phyloP scores from a whole-genome alignment of 805 yeast genomes.

The Zygoascus ofunaensis region DNA sequence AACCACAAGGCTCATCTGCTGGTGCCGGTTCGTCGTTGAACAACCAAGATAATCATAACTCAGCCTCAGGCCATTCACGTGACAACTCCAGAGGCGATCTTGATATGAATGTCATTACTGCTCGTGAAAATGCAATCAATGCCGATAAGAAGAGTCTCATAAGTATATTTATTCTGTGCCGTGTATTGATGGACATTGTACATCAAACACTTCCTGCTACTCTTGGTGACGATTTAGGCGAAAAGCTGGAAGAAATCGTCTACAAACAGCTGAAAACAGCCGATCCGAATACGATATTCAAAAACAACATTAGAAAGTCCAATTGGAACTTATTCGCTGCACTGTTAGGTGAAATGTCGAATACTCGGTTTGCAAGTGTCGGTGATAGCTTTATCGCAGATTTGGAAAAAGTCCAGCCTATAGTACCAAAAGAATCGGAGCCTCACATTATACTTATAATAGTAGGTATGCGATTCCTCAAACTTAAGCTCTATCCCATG shows the following conservation, averaged over 20 bases:
- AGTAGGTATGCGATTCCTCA: slow-evolving; percentile 84
- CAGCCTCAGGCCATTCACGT: background rate
- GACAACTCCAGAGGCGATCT: slow-evolving; percentile 1
- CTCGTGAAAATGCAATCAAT: slow-evolving; percentile 48
- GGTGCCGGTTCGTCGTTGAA: slow-evolving; percentile 4
- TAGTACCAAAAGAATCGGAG: slow-evolving; percentile 41
- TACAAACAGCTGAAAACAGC: slow-evolving; percentile 82
- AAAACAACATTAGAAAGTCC: slow-evolving; percentile 70
- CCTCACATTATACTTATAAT: slow-evolving; percentile 65
- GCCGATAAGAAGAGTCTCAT: slow-evolving; percentile 83
- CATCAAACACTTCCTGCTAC: slow-evolving; percentile 71
- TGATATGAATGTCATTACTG: slow-evolving; percentile 9
- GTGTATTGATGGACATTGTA: slow-evolving; percentile 88
- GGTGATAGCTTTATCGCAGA: slow-evolving; percentile 92
- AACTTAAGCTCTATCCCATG: slow-evolving; percentile 72
- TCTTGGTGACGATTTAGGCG: slow-evolving; percentile 69
- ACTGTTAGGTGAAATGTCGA: slow-evolving; percentile 83
- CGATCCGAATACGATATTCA: slow-evolving; percentile 61
- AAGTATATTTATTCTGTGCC: slow-evolving; percentile 77
- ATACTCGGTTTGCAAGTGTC: slow-evolving; percentile 71
- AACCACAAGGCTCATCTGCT: slow-evolving; percentile 4
- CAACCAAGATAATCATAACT: slow-evolving; percentile 1
- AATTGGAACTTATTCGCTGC: slow-evolving; percentile 92
- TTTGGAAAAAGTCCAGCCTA: slow-evolving; percentile 66
- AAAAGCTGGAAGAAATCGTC: slow-evolving; percentile 83